Conservation (phyloP, 2,329 filamentous ascomycete genomes). For the Sarocladiaceae sp. region DNA sequence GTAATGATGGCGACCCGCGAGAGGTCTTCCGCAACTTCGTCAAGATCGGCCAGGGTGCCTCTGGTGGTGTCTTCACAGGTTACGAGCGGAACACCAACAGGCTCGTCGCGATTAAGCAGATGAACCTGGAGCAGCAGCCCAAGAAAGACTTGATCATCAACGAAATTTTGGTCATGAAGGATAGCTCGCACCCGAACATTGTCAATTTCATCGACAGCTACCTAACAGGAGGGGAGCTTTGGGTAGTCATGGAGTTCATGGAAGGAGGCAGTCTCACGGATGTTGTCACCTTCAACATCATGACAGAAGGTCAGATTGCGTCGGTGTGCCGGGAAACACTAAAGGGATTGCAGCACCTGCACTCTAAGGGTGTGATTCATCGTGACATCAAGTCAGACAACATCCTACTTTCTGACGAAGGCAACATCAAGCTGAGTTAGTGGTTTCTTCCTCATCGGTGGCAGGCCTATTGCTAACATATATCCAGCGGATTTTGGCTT, state of each 20-base stretch:
- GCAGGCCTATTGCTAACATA: neutral
- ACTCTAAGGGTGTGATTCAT: conserved; percentile 97
- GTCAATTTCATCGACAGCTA: conserved; percentile 99
- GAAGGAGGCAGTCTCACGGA: conserved; percentile 96
- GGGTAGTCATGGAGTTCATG: conserved; percentile 99
- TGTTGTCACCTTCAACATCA: conserved; percentile 98
- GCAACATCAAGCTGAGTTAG: conserved; percentile 96
- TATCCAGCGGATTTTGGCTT: conserved; percentile 88
- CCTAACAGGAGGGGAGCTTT: conserved; percentile 82
- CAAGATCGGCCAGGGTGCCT: conserved; percentile 97
- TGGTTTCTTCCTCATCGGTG: conserved; percentile 14
- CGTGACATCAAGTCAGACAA: conserved; percentile 99
- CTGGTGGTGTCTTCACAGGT: conserved; percentile 90
- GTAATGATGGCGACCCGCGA: conserved; percentile 83
- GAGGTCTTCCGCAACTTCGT: conserved; percentile 81
- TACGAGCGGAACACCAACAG: conserved; percentile 80
- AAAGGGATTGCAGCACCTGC: conserved; percentile 86
- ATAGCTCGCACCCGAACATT: conserved; percentile 96
- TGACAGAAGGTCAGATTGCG: conserved; percentile 96
- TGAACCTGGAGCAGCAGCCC: conserved; percentile 97
- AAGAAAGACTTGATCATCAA: conserved; percentile 99
- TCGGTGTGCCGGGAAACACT: conserved; percentile 92
- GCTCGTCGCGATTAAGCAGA: conserved; percentile 97
- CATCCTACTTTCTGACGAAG: conserved; percentile 87
- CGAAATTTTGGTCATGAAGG: conserved; percentile 98